Percentiles rank a stretch among this genome's conserved stretches.
Conservation (phyloP, 345 rosid species). For the Firmiana major region DNA sequence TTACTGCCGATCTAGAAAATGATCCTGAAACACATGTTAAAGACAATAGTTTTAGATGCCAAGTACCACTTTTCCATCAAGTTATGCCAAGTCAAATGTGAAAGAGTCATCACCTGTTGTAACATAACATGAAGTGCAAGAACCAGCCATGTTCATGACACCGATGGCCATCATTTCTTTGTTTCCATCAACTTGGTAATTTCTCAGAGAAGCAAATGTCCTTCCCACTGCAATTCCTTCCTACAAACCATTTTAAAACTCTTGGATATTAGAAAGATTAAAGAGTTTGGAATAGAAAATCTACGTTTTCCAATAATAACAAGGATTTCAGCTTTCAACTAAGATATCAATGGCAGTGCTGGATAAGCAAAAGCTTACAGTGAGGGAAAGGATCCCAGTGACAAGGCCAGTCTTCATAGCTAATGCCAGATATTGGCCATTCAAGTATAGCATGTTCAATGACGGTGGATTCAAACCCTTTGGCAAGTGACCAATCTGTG, state of each 20-base stretch:
- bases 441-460: slow-evolving; percentile 63
- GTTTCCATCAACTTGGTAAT: slow-evolving; percentile 94
- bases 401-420: slow-evolving; percentile 85
- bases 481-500: slow-evolving; percentile 85
- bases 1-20: slow-evolving; percentile 91
- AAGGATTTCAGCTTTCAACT: background rate
- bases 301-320: background rate
- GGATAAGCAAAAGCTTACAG: slow-evolving; percentile 47
- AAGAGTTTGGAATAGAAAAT: background rate
- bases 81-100: background rate
- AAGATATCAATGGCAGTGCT: background rate
- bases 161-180: slow-evolving; percentile 99
- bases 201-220: slow-evolving; percentile 78
- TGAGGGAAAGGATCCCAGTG: slow-evolving; percentile 83
- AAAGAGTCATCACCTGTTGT: slow-evolving; percentile 54
- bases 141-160: slow-evolving; percentile 92
- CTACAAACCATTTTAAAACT: slow-evolving; percentile 29
- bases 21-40: slow-evolving; percentile 51
- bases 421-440: slow-evolving; percentile 53
- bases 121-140: slow-evolving; percentile 87
- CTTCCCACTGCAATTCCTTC: slow-evolving; percentile 99
- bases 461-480: slow-evolving; percentile 98
- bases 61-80: background rate
- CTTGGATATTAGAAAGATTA: background rate
- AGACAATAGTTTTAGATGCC: slow-evolving; percentile 7